A percentile compares a stretch with the other conserved stretches of the same genome.
Conservation (phyloP, 352 stramenopile genomes). For the Phytophthora chlamydospora region DNA sequence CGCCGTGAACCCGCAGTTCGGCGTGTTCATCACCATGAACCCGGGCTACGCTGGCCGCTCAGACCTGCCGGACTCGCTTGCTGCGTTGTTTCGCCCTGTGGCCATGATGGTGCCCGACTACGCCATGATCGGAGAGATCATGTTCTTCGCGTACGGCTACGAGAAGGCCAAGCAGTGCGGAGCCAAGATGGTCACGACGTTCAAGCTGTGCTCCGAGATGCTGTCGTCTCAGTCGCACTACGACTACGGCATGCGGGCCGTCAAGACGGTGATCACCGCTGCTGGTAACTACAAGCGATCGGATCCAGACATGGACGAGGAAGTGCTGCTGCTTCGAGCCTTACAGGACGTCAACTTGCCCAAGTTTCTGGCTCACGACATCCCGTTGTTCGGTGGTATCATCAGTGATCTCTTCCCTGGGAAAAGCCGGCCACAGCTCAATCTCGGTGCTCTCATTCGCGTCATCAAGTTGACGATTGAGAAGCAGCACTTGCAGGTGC, state of each 20-base stretch:
- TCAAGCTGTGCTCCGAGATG: constrained; percentile 95
- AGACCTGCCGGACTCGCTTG: constrained; percentile 95
- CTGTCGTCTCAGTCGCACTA: constrained; percentile 95
- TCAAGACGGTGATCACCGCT: constrained; percentile 96
- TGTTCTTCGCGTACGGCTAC: constrained; percentile 96
- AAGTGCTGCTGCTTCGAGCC: constrained; percentile 91
- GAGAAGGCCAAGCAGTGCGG: constrained; percentile 93
- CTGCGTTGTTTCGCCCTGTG: constrained; percentile 94
- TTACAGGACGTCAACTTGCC: constrained; percentile 96
- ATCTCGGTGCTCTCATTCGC: constrained; percentile 87
- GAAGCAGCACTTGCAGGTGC: constrained; percentile 81
- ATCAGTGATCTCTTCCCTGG: constrained; percentile 95
- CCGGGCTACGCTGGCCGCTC: constrained; percentile 94
- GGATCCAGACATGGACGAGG: constrained; percentile 93
- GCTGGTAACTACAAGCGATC: constrained; percentile 95
- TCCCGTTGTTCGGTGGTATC: constrained; percentile 95
- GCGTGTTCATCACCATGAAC: constrained; percentile 97
- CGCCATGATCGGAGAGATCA: constrained; percentile 96
- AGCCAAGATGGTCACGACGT: constrained; percentile 97
- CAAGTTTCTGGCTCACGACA: constrained; percentile 95
- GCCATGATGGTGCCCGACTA: constrained; percentile 98
- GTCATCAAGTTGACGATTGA: constrained; percentile 91
- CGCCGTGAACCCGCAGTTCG: constrained; percentile 92
- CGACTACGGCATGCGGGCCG: constrained; percentile 96
- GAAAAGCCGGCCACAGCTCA: constrained; percentile 87